Evolutionary conservation across 1,139 yeast genomes (phyloP).

Genomic region (Debaryomycetaceae sp.): DNA sequence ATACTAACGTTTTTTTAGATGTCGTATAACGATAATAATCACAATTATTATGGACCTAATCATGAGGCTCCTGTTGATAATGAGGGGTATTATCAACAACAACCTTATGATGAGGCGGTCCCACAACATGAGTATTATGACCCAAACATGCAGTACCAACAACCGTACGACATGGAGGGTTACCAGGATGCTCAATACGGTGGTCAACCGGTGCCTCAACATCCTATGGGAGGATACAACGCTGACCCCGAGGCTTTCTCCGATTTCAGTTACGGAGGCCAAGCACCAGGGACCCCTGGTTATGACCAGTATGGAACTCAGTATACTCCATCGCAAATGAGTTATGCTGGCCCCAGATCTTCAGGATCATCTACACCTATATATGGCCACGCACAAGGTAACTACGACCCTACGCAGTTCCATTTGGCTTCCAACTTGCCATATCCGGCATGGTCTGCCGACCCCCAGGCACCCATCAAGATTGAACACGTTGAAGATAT

Average conservation of each 20-base stretch:
- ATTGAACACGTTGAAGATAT: constrained; percentile 90
- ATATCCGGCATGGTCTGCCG: constrained; percentile 96
- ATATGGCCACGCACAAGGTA: constrained; percentile 62
- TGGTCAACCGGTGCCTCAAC: constrained; percentile 36
- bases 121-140: constrained; percentile 41
- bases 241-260: constrained; percentile 75
- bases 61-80: constrained; percentile 31
- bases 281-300: constrained; percentile 63
- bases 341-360: constrained; percentile 79
- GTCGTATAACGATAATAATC: constrained; percentile 52
- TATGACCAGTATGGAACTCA: constrained; percentile 79
- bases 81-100: constrained; percentile 49
- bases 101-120: constrained; percentile 34
- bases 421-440: constrained; percentile 65
- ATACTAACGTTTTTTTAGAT: constrained; percentile 31
- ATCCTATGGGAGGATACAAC: constrained; percentile 46
- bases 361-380: constrained; percentile 97
- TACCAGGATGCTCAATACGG: constrained; percentile 39
- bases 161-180: constrained; percentile 47
- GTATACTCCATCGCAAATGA: constrained; percentile 78
- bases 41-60: constrained; percentile 46
- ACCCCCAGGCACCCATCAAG: constrained; percentile 73
- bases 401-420: constrained; percentile 64
- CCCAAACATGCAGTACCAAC: constrained; percentile 53
- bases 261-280: constrained; percentile 72